Evolutionary conservation across 768 basidiomycete genomes (phyloP).

Genomic region (Tricholoma hemisulphureum): DNA sequence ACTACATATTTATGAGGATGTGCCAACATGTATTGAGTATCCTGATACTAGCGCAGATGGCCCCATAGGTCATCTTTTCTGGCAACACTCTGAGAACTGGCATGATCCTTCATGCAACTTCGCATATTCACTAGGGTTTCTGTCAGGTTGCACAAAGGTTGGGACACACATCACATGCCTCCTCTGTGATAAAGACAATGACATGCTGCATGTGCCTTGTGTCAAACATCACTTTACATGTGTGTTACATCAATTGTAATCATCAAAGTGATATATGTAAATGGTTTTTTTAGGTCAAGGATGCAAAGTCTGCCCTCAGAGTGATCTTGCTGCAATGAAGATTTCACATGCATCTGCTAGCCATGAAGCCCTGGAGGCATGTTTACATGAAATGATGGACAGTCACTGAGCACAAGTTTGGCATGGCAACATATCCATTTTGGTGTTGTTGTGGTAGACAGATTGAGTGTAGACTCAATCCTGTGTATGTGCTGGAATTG

Average conservation of each 20-base stretch:
- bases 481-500: no score
- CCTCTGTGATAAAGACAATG: conserved; percentile 3
- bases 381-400: no score
- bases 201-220: conserved; percentile 10
- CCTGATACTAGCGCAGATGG: conserved; percentile 10
- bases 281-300: conserved; percentile 13
- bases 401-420: no score
- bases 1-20: conserved; percentile 10
- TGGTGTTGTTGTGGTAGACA: no score
- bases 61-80: conserved; percentile 14
- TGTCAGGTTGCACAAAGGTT: conserved; percentile 7
- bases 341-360: conserved; percentile 10
- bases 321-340: conserved; percentile 4
- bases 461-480: no score
- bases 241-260: conserved; percentile 7
- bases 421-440: no score
- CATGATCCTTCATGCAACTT: conserved; percentile 9
- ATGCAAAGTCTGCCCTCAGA: conserved; percentile 15
- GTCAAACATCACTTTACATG: conserved; percentile 14
- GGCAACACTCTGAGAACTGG: conserved; percentile 10
- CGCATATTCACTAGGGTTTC: conserved; percentile 14
- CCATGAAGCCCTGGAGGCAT: conserved; percentile 4
- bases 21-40: conserved; percentile 11
- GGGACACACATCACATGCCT: conserved; percentile 7
- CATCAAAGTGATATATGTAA: not conserved